Percentiles rank a stretch among this genome's conserved stretches.
Conservation (phyloP, 257 asterid species). For the Nicotiana noctiflora region DNA sequence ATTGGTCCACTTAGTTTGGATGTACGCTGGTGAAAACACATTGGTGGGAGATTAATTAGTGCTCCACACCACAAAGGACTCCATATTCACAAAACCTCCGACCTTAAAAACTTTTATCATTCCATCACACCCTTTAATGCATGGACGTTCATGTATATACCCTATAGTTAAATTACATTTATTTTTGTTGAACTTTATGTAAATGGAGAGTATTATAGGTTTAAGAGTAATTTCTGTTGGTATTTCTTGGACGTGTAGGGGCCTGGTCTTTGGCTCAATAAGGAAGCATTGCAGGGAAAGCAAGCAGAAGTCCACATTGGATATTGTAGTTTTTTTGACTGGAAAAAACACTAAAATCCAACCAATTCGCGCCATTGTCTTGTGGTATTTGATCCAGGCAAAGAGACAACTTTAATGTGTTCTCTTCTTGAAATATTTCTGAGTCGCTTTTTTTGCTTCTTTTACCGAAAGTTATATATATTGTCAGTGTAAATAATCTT, state of each 20-base stretch:
- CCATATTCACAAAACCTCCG: no score
- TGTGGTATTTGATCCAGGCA: conserved; percentile 12
- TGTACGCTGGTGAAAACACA: no score
- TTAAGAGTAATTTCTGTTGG: not conserved
- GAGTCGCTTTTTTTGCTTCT: conserved; percentile 10
- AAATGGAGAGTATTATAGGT: no score
- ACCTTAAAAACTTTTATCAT: no score
- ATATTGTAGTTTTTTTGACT: not conserved
- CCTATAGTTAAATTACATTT: not conserved
- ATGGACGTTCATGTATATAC: not conserved
- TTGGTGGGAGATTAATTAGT: no score
- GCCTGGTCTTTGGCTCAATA: not conserved
- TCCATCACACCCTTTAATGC: no score
- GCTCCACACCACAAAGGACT: no score
- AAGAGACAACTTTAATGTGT: no score
- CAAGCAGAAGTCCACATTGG: not conserved
- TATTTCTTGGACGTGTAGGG: not conserved
- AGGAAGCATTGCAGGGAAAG: not conserved
- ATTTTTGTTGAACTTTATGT: no score
- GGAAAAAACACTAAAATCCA: conserved; percentile 12
- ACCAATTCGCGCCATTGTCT: conserved; percentile 7
- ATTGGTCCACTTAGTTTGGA: no score
- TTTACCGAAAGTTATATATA: not conserved
- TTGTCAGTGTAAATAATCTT: no score
- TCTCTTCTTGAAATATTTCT: not conserved